Percentiles rank a stretch among this genome's conserved stretches.
These are phyloP conservation scores for Neltuma alba DNA, from an alignment of 306 rosid species.

Conservation along the genomic window DNA sequence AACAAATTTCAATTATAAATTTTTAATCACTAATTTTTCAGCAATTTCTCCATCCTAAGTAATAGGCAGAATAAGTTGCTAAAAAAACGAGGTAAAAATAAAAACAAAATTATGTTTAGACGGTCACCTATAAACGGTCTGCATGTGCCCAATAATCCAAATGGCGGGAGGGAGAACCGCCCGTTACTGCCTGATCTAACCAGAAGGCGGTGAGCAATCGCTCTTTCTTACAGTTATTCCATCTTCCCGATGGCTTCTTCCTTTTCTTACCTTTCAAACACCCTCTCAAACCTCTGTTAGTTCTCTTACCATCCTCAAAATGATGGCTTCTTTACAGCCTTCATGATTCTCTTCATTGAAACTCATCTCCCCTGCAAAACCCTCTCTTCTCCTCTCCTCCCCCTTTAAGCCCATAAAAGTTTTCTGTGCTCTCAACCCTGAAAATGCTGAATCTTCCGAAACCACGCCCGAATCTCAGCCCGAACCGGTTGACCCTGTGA, in stretches of 20 bases:
- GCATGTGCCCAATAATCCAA: background rate
- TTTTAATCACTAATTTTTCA: too few species aligned
- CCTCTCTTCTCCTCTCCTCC: constrained; percentile 36
- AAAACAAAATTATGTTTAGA: too few species aligned
- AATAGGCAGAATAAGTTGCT: too few species aligned
- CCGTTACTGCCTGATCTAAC: background rate
- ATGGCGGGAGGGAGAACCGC: background rate
- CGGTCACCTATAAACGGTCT: too few species aligned
- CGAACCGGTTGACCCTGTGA: constrained; percentile 52
- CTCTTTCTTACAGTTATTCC: background rate
- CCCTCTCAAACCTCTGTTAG: background rate
- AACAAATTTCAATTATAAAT: too few species aligned
- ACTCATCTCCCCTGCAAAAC: constrained; percentile 45
- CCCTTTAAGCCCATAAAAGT: constrained; percentile 45
- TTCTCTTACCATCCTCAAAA: background rate
- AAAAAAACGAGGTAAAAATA: too few species aligned
- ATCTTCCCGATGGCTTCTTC: background rate
- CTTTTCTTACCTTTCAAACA: background rate
- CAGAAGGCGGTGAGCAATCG: background rate
- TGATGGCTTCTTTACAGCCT: constrained; percentile 64
- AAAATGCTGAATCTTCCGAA: constrained; percentile 49
- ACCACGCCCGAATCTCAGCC: constrained; percentile 34
- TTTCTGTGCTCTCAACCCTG: constrained; percentile 38
- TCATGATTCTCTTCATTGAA: constrained; percentile 50
- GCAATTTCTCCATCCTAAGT: too few species aligned